These are phyloP conservation scores for Sphaerulina populicola DNA, from an alignment of 2,329 filamentous ascomycete species.

Conservation along the genomic window DNA sequence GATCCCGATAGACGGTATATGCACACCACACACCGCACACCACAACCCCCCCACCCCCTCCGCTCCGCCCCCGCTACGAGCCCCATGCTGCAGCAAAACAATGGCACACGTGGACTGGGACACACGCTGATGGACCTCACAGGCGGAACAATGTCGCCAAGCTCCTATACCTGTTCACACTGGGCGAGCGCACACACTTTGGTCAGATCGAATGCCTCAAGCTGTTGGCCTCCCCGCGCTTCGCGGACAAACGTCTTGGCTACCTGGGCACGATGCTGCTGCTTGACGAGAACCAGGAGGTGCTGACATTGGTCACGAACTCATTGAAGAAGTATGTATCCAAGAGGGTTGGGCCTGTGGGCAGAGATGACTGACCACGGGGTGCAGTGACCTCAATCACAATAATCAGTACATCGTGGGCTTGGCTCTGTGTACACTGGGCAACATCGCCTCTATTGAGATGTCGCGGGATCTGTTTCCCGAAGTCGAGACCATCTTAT, in stretches of 20 bases:
- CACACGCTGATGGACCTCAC: conserved; percentile 13
- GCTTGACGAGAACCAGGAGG: conserved; percentile 96
- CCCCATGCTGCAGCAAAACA: conserved; percentile 14
- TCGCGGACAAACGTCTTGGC: conserved; percentile 92
- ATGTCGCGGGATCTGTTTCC: conserved; percentile 97
- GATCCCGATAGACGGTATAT: conserved; percentile 81
- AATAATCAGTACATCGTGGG: conserved; percentile 98
- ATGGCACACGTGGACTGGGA: background rate
- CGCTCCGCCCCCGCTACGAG: no score
- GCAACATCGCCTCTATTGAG: conserved; percentile 94
- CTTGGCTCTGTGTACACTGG: conserved; percentile 87
- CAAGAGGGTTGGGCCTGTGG: background rate
- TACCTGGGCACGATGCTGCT: conserved; percentile 94
- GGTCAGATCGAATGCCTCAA: conserved; percentile 99
- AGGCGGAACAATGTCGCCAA: conserved; percentile 99
- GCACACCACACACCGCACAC: conserved; percentile 21
- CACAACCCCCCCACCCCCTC: no score
- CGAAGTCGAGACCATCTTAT: conserved; percentile 85
- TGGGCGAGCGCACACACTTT: conserved; percentile 95
- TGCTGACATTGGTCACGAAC: conserved; percentile 92
- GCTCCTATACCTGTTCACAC: conserved; percentile 92
- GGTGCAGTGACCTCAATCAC: conserved; percentile 76
- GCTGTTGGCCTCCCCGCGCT: conserved; percentile 88
- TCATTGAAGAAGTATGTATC: conserved; percentile 80
- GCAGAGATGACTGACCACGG: background rate